These are phyloP conservation scores for Murraya paniculata DNA, from an alignment of 345 rosid species.

Conservation along the genomic window DNA sequence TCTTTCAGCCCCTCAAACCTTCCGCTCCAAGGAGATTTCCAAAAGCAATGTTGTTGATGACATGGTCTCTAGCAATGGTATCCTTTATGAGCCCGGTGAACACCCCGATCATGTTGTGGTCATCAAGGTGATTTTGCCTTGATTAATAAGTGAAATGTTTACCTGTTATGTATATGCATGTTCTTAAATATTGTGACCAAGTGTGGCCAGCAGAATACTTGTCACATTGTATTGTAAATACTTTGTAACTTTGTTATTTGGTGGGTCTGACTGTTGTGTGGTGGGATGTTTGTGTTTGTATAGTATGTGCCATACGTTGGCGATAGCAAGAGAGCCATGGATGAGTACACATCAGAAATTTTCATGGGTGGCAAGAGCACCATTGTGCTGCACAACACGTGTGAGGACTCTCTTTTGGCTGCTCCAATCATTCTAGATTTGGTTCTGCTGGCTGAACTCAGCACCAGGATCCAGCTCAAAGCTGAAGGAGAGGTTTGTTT, in stretches of 20 bases:
- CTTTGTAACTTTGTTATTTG: background rate
- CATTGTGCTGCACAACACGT: slow-evolving; percentile 88
- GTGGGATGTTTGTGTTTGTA: slow-evolving; percentile 15
- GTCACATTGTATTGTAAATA: background rate
- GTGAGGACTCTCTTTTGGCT: slow-evolving; percentile 97
- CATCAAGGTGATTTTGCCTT: slow-evolving; percentile 62
- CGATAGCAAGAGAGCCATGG: slow-evolving; percentile 99
- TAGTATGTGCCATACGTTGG: slow-evolving; percentile 94
- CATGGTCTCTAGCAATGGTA: slow-evolving; percentile 94
- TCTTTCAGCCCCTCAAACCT: slow-evolving; percentile 94
- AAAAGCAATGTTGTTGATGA: slow-evolving; percentile 98
- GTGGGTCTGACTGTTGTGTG: background rate
- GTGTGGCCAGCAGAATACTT: background rate
- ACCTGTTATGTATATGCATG: background rate
- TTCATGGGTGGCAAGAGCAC: slow-evolving; percentile 98
- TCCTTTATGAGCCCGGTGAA: slow-evolving; percentile 86
- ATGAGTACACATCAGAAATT: slow-evolving; percentile 96
- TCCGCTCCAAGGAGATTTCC: slow-evolving; percentile 94
- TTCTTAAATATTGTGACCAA: background rate
- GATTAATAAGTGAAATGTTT: background rate
- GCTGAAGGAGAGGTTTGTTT: slow-evolving; percentile 74
- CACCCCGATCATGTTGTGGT: slow-evolving; percentile 99
- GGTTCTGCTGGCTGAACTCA: slow-evolving; percentile 95
- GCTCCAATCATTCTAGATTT: slow-evolving; percentile 94
- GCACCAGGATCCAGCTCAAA: slow-evolving; percentile 80